phyloP scores from a whole-genome alignment of 2,329 filamentous ascomycete genomes.

The Arthrobotrys megalospora region DNA sequence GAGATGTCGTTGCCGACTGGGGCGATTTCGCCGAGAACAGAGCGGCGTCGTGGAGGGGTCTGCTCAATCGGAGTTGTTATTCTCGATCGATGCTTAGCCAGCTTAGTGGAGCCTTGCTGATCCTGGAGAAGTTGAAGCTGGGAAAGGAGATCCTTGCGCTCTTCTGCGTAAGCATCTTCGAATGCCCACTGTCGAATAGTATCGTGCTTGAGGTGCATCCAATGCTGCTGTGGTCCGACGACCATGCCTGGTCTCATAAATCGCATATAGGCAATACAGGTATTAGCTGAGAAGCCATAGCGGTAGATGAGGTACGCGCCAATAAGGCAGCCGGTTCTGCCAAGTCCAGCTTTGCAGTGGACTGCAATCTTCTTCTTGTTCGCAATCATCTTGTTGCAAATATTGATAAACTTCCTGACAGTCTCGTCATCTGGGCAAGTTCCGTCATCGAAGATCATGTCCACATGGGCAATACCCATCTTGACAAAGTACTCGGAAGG shows the following conservation, averaged over 20 bases:
- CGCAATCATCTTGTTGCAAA: conserved; percentile 94
- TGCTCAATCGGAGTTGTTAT: conserved; percentile 65
- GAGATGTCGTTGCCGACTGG: conserved; percentile 75
- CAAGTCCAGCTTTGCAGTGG: conserved; percentile 97
- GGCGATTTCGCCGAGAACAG: conserved; percentile 94
- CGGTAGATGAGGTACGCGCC: conserved; percentile 98
- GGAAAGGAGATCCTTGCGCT: conserved; percentile 84
- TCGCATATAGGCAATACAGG: conserved; percentile 97
- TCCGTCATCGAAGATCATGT: conserved; percentile 99
- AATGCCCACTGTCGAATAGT: conserved; percentile 99
- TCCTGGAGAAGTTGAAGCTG: conserved; percentile 70
- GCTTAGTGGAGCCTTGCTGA: conserved; percentile 70
- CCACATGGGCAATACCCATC: conserved; percentile 92
- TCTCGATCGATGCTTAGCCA: conserved; percentile 66
- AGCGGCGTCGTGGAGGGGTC: conserved; percentile 75
- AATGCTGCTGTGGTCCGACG: conserved; percentile 97
- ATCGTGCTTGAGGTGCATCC: conserved; percentile 96
- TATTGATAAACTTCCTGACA: conserved; percentile 94
- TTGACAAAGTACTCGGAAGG: conserved; percentile 97
- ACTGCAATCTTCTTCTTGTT: conserved; percentile 93
- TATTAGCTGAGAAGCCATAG: conserved; percentile 96
- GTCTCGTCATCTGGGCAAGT: conserved; percentile 90
- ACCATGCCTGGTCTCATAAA: conserved; percentile 99
- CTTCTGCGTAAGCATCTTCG: conserved; percentile 73
- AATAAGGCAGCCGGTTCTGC: conserved; percentile 94